phyloP scores from a whole-genome alignment of 345 rosid genomes.

The Citrus trifoliata region DNA sequence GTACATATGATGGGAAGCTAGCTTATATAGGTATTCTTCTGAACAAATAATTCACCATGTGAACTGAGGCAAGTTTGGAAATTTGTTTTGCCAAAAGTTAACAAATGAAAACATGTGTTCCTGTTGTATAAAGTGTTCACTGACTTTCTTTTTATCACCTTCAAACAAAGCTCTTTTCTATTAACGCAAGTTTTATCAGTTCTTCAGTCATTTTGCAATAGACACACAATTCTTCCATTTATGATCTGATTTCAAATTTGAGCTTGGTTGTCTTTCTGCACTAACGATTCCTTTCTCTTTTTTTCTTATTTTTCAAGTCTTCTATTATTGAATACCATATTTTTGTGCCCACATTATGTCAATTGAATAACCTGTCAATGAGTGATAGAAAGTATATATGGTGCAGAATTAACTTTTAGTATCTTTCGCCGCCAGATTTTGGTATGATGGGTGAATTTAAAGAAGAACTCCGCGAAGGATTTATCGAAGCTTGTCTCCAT shows the following conservation, averaged over 20 bases:
- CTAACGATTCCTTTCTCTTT: neutral
- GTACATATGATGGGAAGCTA: constrained; percentile 83
- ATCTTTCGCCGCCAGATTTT: constrained; percentile 61
- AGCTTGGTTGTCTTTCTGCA: neutral
- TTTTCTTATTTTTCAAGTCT: neutral
- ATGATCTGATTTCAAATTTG: neutral
- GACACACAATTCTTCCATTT: neutral
- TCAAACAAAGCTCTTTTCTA: neutral
- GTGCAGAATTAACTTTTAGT: constrained; percentile 27
- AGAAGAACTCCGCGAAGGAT: constrained; percentile 86
- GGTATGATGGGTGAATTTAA: constrained; percentile 99
- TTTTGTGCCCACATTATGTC: neutral
- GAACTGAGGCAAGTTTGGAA: neutral
- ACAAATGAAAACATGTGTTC: neutral
- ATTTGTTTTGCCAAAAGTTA: neutral
- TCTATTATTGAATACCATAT: neutral
- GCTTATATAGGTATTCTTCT: constrained; percentile 76
- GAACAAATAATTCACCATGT: neutral
- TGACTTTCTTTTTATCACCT: neutral
- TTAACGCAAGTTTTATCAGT: neutral
- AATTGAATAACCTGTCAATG: constrained; percentile 3
- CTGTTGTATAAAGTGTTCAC: neutral
- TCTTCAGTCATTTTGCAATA: neutral
- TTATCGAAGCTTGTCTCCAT: constrained; percentile 95
- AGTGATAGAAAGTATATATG: constrained; percentile 5